Base-by-base conservation (phyloP, 139 green algal species). In the Chlamydomonas asymmetrica region DNA sequence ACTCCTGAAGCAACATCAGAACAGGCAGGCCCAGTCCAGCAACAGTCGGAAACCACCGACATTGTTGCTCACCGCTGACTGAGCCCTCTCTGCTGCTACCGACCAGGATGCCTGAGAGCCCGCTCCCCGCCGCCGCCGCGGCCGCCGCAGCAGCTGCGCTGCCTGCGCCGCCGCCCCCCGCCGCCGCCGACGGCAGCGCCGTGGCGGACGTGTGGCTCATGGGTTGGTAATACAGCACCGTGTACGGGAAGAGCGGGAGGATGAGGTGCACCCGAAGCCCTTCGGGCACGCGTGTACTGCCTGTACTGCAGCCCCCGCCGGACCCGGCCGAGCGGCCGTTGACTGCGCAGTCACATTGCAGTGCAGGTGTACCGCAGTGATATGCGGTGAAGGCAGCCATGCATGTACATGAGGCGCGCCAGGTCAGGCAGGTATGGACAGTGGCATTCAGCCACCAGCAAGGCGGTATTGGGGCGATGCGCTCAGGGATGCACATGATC, bases 171-270 rank as follows among this genome's bases (percentile, higher is more conserved):
- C n/a, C 71, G 27, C 5, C 41, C 32, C 39, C 39, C 2, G 38
- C 27, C 35, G 62, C n/a, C 31, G 16, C 23, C 18, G 1, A 54
- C 39, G 37, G 64, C 45, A 34, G 60, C 10, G 32, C 59, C 52
- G 35, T 66, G 7, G 49, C 74, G 22, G 70, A 68, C 29, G 80
- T 35, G 37, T 74, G 60, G 22, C 64, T 40, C n/a, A 66, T 61
- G 18, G 61, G 57, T 13, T 56, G 84, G 67, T 94, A 87, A 75
- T 94, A 97, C n/a, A 97, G 80, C 40, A 98, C 93, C 0, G 92
- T 85, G 50, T 94, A 87, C 7, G 89, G 90, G 76, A 97, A 98
- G 22, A 73, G 66, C 3, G 92, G 92, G 60, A 98, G 85, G 64
- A 94, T 86, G 10, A 97, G 41, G 0, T 82, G 61, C n/a, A 97